These are phyloP conservation scores for Phytophthora nicotianae DNA, from an alignment of 352 stramenopile genomes.

Conservation along the genomic window DNA sequence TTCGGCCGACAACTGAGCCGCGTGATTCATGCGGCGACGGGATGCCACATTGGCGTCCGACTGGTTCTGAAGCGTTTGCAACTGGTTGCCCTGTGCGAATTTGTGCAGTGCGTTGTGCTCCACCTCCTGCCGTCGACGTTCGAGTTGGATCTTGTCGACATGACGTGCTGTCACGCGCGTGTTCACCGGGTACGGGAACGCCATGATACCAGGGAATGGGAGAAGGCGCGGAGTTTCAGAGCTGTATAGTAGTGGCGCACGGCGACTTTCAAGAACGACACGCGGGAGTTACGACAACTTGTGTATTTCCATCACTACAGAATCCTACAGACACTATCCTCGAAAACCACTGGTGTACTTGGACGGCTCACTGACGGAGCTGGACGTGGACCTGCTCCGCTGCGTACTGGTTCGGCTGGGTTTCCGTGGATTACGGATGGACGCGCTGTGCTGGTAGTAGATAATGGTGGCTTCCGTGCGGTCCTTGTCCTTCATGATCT, in stretches of 20 bases:
- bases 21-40: slow-evolving; percentile 58
- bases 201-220: slow-evolving; percentile 32
- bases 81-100: slow-evolving; percentile 61
- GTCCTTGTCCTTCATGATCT: slow-evolving; percentile 35
- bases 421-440: slow-evolving; percentile 15
- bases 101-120: slow-evolving; percentile 57
- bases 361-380: slow-evolving; percentile 26
- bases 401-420: slow-evolving; percentile 18
- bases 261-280: neutral
- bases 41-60: slow-evolving; percentile 60
- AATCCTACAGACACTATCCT: neutral
- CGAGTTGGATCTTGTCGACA: slow-evolving; percentile 66
- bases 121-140: slow-evolving; percentile 64
- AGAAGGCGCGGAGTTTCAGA: neutral
- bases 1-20: slow-evolving; percentile 70
- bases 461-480: slow-evolving; percentile 24
- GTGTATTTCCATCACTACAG: slow-evolving; percentile 21
- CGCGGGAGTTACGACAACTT: slow-evolving; percentile 9
- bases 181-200: slow-evolving; percentile 60
- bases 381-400: slow-evolving; percentile 29
- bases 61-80: slow-evolving; percentile 67
- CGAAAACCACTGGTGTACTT: slow-evolving; percentile 12
- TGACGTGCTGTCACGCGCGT: slow-evolving; percentile 67
- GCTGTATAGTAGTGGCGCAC: neutral
- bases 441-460: slow-evolving; percentile 35